phyloP scores from a whole-genome alignment of 805 yeast species.

The Brettanomyces bruxellensis region DNA sequence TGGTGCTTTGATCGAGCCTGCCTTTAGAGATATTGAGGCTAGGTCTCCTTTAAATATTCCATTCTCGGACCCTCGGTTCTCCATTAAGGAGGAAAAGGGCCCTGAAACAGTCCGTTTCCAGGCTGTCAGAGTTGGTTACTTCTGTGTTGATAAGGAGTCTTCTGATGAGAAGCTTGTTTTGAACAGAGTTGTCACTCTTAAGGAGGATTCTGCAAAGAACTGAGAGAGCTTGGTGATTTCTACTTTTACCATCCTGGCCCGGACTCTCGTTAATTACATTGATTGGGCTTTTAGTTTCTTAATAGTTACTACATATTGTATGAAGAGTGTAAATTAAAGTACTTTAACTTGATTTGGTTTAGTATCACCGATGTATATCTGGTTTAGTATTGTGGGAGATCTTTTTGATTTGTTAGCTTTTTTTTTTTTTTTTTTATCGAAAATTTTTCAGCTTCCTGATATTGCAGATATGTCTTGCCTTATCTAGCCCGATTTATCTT shows the following conservation, averaged over 20 bases:
- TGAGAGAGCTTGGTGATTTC: conserved; percentile 1
- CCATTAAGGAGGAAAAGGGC: conserved; percentile 59
- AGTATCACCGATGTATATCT: too few species aligned
- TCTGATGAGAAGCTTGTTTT: conserved; percentile 53
- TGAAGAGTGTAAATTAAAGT: too few species aligned
- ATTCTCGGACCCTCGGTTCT: conserved; percentile 49
- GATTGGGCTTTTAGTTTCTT: too few species aligned
- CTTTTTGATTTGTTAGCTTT: too few species aligned
- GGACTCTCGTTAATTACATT: too few species aligned
- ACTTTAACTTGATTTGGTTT: too few species aligned
- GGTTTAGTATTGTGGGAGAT: too few species aligned
- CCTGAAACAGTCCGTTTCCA: conserved; percentile 93
- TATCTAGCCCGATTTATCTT: too few species aligned
- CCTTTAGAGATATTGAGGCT: conserved; percentile 55
- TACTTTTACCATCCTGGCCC: too few species aligned
- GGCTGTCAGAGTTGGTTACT: conserved; percentile 94
- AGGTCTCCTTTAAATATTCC: conserved; percentile 73
- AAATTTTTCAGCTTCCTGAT: neutral
- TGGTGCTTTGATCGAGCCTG: conserved; percentile 69
- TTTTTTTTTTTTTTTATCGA: too few species aligned
- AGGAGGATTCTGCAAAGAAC: conserved; percentile 59
- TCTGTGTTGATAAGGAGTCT: conserved; percentile 80
- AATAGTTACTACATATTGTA: too few species aligned
- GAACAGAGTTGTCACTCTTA: conserved; percentile 89
- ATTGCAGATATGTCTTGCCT: neutral